A percentile compares a stretch with the other conserved stretches of the same genome.
These are phyloP conservation scores for Leishmania amazonensis DNA, from an alignment of 208 protist species.

Conservation along the genomic window DNA sequence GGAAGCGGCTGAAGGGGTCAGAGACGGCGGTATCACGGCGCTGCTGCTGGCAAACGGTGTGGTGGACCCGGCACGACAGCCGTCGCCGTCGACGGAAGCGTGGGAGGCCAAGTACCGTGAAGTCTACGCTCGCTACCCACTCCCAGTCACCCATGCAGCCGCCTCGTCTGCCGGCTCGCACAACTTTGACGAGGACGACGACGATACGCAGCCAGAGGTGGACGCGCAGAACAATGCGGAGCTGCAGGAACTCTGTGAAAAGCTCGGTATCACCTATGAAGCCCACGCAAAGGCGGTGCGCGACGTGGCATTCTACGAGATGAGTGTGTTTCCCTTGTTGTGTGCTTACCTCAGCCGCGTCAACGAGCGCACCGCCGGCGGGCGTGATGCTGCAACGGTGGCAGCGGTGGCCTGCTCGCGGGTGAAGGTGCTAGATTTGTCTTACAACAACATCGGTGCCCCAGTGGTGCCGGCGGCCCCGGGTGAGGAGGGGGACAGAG, in stretches of 20 bases:
- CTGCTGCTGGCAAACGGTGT: conserved; percentile 47
- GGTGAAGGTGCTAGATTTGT: conserved; percentile 53
- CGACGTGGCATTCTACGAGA: conserved; percentile 59
- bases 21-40: conserved; percentile 11
- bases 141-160: conserved; percentile 31
- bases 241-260: conserved; percentile 56
- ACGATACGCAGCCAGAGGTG: conserved; percentile 30
- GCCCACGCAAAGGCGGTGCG: conserved; percentile 60
- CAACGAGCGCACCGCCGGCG: conserved; percentile 15
- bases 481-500: background rate
- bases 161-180: background rate
- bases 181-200: conserved; percentile 18
- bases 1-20: background rate
- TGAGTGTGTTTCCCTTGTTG: conserved; percentile 64
- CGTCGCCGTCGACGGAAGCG: conserved; percentile 37
- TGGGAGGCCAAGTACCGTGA: conserved; percentile 53
- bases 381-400: conserved; percentile 10
- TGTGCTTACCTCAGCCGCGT: conserved; percentile 55
- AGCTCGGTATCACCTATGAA: conserved; percentile 57
- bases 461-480: conserved; percentile 5
- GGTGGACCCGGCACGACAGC: conserved; percentile 44
- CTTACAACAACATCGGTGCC: conserved; percentile 45
- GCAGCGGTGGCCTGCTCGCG: conserved; percentile 19
- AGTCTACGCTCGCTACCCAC: conserved; percentile 61
- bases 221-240: conserved; percentile 60